These are phyloP conservation scores for Phanerochaete sordida DNA, from an alignment of 768 basidiomycete genomes.

Conservation along the genomic window DNA sequence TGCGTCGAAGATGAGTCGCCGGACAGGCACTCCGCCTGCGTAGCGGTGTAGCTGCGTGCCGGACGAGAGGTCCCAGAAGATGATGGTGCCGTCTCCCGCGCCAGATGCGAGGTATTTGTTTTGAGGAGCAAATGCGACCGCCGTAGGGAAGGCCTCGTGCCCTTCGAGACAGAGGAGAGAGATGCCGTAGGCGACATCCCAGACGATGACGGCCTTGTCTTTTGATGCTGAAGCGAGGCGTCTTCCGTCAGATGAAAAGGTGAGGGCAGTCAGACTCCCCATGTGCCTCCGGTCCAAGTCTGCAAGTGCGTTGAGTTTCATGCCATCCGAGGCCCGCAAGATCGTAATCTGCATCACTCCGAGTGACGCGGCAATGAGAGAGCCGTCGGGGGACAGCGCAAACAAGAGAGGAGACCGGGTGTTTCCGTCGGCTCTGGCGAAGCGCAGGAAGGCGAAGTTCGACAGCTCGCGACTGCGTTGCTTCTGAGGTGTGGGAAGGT, in stretches of 20 bases:
- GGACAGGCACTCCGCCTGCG: not conserved
- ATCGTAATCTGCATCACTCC: no score
- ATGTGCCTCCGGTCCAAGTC: not conserved
- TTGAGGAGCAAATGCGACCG: conserved; percentile 9
- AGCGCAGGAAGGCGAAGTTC: no score
- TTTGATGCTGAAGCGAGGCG: not conserved
- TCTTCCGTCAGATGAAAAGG: not conserved
- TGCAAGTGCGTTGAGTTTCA: no score
- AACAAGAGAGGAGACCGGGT: no score
- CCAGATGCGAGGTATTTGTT: conserved; percentile 10
- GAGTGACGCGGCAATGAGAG: no score
- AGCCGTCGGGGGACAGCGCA: no score
- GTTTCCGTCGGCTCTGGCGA: no score
- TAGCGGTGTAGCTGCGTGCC: not conserved
- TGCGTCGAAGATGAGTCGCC: not conserved
- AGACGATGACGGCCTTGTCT: not conserved
- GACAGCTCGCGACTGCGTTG: no score
- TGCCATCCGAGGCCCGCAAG: no score
- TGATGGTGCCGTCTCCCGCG: no score
- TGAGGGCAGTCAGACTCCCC: not conserved
- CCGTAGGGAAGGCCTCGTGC: not conserved
- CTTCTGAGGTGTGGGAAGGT: no score
- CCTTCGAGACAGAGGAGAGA: not conserved
- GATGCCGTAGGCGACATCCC: not conserved
- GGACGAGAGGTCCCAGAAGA: not conserved